Conservation (phyloP, 164 flowering plant genomes). For the Taxillus chinensis region DNA sequence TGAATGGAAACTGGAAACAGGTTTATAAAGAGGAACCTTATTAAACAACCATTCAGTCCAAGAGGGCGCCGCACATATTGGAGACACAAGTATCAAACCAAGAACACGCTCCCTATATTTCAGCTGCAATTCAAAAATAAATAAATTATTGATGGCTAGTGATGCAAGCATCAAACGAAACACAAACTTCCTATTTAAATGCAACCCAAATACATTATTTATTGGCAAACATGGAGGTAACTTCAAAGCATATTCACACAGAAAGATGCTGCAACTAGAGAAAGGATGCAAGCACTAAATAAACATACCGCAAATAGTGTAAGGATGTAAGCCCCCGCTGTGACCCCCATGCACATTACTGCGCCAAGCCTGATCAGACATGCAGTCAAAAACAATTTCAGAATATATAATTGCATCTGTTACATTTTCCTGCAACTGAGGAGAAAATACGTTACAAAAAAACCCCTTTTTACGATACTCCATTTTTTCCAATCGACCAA, state of each 20-base stretch:
- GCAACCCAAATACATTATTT: background rate
- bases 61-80: constrained; percentile 60
- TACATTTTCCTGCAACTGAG: no score
- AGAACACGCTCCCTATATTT: constrained; percentile 57
- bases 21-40: constrained; percentile 30
- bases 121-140: constrained; percentile 27
- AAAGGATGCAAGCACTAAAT: no score
- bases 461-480: no score
- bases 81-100: constrained; percentile 67
- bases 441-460: no score
- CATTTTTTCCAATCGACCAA: no score
- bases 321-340: constrained; percentile 63
- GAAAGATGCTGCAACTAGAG: no score
- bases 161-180: no score
- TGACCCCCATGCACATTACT: constrained; percentile 69
- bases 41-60: constrained; percentile 73
- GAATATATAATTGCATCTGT: no score
- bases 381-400: constrained; percentile 5
- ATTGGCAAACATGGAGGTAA: background rate
- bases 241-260: background rate
- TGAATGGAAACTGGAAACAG: background rate
- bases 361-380: constrained; percentile 37
- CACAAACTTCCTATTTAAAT: no score
- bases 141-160: no score
- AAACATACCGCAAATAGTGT: constrained; percentile 48